These are phyloP conservation scores for Debaryomyces coudertii DNA, from an alignment of 1,139 yeast species.

Conservation along the genomic window DNA sequence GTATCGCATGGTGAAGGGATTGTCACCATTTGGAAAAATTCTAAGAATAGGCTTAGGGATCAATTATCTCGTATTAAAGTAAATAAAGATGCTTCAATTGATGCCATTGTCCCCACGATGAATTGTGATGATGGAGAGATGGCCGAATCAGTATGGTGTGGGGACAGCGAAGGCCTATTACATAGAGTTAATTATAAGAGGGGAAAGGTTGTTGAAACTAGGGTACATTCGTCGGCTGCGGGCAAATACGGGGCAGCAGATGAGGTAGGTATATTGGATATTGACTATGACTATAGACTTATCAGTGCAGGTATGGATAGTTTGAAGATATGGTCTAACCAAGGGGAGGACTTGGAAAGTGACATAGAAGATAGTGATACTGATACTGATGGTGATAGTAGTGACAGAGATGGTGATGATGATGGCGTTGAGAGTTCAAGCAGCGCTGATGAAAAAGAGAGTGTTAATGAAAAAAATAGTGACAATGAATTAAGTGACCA, in stretches of 20 bases:
- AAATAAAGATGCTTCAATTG: slow-evolving; percentile 74
- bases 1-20: slow-evolving; percentile 91
- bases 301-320: slow-evolving; percentile 84
- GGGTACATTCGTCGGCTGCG: slow-evolving; percentile 62
- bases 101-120: slow-evolving; percentile 74
- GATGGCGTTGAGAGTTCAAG: slow-evolving; percentile 16
- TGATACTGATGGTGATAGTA: slow-evolving; percentile 16
- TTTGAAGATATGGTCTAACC: slow-evolving; percentile 70
- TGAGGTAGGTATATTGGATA: slow-evolving; percentile 73
- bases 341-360: slow-evolving; percentile 22
- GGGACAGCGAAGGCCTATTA: slow-evolving; percentile 80
- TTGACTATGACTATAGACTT: slow-evolving; percentile 78
- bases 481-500: slow-evolving; percentile 17
- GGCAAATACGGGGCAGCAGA: slow-evolving; percentile 46
- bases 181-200: slow-evolving; percentile 66
- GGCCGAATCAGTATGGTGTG: slow-evolving; percentile 72
- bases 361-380: slow-evolving; percentile 16
- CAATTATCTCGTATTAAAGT: slow-evolving; percentile 81
- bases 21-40: slow-evolving; percentile 86
- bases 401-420: slow-evolving; percentile 14
- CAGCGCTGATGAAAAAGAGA: slow-evolving; percentile 17
- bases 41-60: slow-evolving; percentile 68
- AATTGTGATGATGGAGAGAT: slow-evolving; percentile 61
- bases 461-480: slow-evolving; percentile 18
- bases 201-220: slow-evolving; percentile 66